Evolutionary conservation across 2,329 filamentous ascomycete genomes (phyloP).

Genomic region (Colletotrichum sp.): DNA sequence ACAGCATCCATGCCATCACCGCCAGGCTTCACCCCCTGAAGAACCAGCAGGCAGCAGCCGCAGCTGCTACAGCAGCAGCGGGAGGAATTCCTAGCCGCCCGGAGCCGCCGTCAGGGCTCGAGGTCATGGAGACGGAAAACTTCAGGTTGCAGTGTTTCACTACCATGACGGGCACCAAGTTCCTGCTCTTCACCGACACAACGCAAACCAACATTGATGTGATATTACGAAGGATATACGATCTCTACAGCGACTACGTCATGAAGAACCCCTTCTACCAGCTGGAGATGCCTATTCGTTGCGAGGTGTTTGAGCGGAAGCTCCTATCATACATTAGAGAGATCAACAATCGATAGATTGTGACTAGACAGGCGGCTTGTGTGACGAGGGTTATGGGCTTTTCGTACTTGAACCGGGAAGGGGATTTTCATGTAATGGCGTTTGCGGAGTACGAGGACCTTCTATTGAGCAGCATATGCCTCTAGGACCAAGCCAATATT

Average conservation of each 20-base stretch:
- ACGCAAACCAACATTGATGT: conserved; percentile 87
- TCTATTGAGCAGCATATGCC: conserved; percentile 18
- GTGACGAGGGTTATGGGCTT: not conserved
- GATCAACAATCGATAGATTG: conserved; percentile 61
- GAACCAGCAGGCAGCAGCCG: conserved; percentile 38
- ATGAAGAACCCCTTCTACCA: conserved; percentile 99
- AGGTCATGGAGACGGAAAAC: conserved; percentile 91
- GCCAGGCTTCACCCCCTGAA: conserved; percentile 65
- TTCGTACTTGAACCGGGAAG: not conserved
- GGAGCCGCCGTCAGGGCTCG: conserved; percentile 77
- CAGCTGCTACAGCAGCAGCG: conserved; percentile 32
- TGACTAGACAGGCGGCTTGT: conserved; percentile 1
- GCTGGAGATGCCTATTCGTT: conserved; percentile 94
- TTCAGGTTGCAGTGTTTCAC: conserved; percentile 97
- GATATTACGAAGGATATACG: conserved; percentile 85
- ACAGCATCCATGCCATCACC: conserved; percentile 74
- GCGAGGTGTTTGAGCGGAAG: conserved; percentile 93
- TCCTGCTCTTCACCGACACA: conserved; percentile 91
- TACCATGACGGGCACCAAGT: conserved; percentile 93
- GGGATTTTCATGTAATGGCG: conserved; percentile 2
- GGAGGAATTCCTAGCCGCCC: conserved; percentile 50
- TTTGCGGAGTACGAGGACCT: conserved; percentile 16
- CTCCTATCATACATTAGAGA: conserved; percentile 80
- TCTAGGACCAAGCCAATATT: conserved; percentile 15
- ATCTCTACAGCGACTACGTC: conserved; percentile 94